Conservation (phyloP, 345 rosid species). For the Populus deltoides region DNA sequence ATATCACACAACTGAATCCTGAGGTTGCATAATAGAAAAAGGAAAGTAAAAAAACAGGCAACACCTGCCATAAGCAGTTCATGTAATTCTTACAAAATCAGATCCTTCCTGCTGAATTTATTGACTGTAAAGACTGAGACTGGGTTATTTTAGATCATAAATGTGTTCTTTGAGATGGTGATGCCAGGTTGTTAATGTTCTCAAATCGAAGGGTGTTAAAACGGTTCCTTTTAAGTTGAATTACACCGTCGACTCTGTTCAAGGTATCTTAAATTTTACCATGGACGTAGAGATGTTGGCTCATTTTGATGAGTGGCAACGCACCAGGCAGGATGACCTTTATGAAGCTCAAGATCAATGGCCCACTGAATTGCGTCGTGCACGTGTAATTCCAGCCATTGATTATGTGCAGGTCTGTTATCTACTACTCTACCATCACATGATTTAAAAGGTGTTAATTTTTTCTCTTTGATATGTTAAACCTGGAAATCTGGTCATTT, state of each 20-base stretch:
- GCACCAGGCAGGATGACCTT: conserved; percentile 51
- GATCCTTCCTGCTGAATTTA: not conserved
- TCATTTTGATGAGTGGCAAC: conserved; percentile 91
- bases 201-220: conserved; percentile 64
- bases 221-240: conserved; percentile 75
- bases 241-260: conserved; percentile 73
- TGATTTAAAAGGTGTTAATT: not conserved
- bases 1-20: not conserved
- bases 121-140: not conserved
- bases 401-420: conserved; percentile 67
- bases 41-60: not conserved
- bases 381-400: conserved; percentile 65
- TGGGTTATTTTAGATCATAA: not conserved
- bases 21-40: not conserved
- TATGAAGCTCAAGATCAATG: conserved; percentile 94
- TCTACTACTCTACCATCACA: not conserved
- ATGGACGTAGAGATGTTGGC: conserved; percentile 84
- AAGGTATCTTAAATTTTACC: conserved; percentile 77
- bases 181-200: conserved; percentile 65
- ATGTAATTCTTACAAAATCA: not conserved
- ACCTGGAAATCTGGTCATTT: not conserved
- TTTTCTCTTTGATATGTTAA: not conserved
- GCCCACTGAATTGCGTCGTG: conserved; percentile 70
- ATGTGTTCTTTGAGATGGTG: conserved; percentile 6
- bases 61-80: not conserved